phyloP scores from a whole-genome alignment of 139 green algal genomes.

The Chlorella sp. region DNA sequence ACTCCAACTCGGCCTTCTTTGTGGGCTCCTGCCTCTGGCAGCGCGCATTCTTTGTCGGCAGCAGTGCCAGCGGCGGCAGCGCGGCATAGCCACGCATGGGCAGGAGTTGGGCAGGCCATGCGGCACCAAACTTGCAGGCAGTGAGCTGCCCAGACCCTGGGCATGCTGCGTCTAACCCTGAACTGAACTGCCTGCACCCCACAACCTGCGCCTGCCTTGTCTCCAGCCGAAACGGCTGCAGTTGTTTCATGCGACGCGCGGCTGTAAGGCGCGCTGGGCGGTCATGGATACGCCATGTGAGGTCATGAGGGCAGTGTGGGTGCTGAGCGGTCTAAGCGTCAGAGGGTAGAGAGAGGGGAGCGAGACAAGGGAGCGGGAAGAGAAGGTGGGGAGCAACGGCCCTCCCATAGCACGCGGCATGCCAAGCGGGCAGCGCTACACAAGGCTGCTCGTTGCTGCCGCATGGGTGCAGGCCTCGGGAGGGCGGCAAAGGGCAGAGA shows the following conservation, averaged over 20 bases:
- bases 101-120: no score
- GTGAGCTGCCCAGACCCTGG: no score
- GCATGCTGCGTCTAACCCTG: no score
- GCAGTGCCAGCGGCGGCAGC: background rate
- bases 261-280: no score
- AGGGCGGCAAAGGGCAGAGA: background rate
- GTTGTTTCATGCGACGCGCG: no score
- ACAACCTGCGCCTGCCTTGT: no score
- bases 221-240: no score
- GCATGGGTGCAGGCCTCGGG: background rate
- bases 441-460: background rate
- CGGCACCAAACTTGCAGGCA: no score
- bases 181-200: no score
- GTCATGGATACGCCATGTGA: no score
- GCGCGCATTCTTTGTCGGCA: background rate
- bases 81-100: background rate
- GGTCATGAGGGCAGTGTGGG: no score
- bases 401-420: background rate
- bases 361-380: background rate
- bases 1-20: slow-evolving; percentile 80
- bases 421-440: background rate
- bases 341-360: background rate
- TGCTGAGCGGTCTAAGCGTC: no score
- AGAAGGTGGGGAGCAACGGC: background rate
- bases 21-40: slow-evolving; percentile 36